These are phyloP conservation scores for Dactylorhiza incarnata DNA, from an alignment of 106 monocot genomes.

Conservation along the genomic window DNA sequence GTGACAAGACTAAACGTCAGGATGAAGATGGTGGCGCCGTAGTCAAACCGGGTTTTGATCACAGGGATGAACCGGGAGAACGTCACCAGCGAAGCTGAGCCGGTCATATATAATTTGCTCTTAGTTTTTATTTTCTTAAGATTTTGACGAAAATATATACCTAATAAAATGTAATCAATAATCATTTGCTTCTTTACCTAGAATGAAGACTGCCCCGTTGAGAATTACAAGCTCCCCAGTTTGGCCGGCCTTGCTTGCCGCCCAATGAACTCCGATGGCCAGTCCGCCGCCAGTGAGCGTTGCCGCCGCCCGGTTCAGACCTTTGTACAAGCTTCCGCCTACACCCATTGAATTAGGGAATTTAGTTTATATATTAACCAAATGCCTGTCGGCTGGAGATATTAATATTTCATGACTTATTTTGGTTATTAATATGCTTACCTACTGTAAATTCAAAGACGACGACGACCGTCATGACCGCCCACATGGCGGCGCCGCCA, in stretches of 20 bases:
- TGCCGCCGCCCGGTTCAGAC: constrained; percentile 44
- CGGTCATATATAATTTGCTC: background rate
- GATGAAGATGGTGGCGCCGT: constrained; percentile 53
- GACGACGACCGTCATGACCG: constrained; percentile 57
- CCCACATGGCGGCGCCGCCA: constrained; percentile 55
- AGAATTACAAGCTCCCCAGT: constrained; percentile 39
- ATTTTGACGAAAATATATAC: background rate
- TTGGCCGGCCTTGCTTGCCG: constrained; percentile 43
- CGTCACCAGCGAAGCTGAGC: constrained; percentile 38
- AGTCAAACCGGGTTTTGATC: constrained; percentile 40
- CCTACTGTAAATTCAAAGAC: constrained; percentile 58
- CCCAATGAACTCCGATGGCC: constrained; percentile 47
- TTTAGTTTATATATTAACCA: background rate
- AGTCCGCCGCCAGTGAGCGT: constrained; percentile 38
- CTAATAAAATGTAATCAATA: background rate
- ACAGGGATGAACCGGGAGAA: constrained; percentile 46
- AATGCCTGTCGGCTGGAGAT: too few species aligned
- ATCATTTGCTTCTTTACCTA: constrained; percentile 22
- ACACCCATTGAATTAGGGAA: background rate
- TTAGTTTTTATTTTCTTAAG: background rate
- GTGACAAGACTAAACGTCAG: constrained; percentile 47
- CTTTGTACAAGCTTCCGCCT: constrained; percentile 68
- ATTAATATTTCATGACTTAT: too few species aligned
- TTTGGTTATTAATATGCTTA: constrained; percentile 7
- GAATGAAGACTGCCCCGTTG: constrained; percentile 38